A percentile compares a stretch with the other conserved stretches of the same genome.
These are phyloP conservation scores for Smittium culicis DNA, from an alignment of 371 early-diverging fungal genomes.

Conservation along the genomic window DNA sequence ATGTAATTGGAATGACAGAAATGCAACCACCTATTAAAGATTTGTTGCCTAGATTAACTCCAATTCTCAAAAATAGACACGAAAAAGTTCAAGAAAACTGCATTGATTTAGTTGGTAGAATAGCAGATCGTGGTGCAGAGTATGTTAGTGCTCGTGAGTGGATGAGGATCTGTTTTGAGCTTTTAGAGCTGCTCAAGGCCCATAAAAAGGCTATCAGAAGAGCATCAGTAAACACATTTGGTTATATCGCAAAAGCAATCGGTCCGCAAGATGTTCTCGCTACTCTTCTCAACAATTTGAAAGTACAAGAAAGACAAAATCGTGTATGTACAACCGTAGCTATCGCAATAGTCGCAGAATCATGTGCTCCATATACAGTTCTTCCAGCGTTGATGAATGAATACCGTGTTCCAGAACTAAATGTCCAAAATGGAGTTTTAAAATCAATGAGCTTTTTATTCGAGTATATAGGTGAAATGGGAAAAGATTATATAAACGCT, in stretches of 20 bases:
- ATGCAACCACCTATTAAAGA: conserved; percentile 98
- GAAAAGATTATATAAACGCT: conserved; percentile 89
- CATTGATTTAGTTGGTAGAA: conserved; percentile 89
- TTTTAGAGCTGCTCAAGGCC: conserved; percentile 90
- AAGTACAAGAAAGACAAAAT: conserved; percentile 95
- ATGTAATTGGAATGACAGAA: conserved; percentile 91
- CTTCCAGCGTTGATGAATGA: conserved; percentile 96
- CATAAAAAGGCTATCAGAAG: conserved; percentile 91
- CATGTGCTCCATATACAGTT: conserved; percentile 95
- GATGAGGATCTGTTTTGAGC: conserved; percentile 97
- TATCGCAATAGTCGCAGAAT: conserved; percentile 89
- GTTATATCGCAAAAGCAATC: conserved; percentile 97
- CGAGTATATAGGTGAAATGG: conserved; percentile 95
- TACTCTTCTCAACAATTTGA: conserved; percentile 89
- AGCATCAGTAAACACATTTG: conserved; percentile 92
- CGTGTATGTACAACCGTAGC: conserved; percentile 97
- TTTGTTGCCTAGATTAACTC: conserved; percentile 85
- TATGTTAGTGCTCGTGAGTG: conserved; percentile 95
- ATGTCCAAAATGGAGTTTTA: conserved; percentile 95
- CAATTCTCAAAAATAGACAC: conserved; percentile 92
- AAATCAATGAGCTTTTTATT: conserved; percentile 90
- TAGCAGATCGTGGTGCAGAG: conserved; percentile 96
- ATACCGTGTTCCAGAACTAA: conserved; percentile 93
- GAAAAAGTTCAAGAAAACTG: conserved; percentile 93
- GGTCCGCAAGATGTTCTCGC: conserved; percentile 98